Percentiles rank a stretch among this genome's conserved stretches.
phyloP scores from a whole-genome alignment of 129 eudicot species.

The Artemisia annua region DNA sequence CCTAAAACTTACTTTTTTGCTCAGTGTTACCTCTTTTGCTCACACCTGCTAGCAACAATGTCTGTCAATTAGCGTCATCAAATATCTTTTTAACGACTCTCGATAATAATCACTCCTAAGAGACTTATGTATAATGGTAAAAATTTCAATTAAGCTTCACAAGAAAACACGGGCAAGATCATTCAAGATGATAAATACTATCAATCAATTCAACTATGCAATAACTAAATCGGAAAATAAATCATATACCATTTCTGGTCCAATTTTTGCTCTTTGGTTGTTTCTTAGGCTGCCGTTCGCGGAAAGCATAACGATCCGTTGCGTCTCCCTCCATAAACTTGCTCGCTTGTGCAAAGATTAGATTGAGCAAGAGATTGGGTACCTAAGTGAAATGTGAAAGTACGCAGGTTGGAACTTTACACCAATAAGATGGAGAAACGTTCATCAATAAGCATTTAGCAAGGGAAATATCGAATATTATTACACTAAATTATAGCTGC shows the following conservation, averaged over 20 bases:
- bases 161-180: background rate
- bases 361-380: constrained; percentile 7
- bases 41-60: background rate
- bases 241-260: constrained; percentile 10
- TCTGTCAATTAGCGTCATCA: background rate
- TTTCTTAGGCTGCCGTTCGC: background rate
- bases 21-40: background rate
- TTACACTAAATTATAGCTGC: background rate
- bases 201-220: constrained; percentile 7
- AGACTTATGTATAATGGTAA: no score
- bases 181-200: background rate
- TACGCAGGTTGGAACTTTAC: no score
- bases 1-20: no score
- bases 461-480: background rate
- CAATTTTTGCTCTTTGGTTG: background rate
- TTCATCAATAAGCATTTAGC: constrained; percentile 3
- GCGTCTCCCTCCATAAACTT: background rate
- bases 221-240: background rate
- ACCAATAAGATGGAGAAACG: no score
- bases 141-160: background rate
- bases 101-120: background rate
- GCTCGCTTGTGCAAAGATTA: background rate
- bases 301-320: background rate
- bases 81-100: background rate
- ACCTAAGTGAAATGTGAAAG: constrained; percentile 1